These are phyloP conservation scores for Cudoniella acicularis DNA, from an alignment of 495 filamentous ascomycete genomes.

Conservation along the genomic window DNA sequence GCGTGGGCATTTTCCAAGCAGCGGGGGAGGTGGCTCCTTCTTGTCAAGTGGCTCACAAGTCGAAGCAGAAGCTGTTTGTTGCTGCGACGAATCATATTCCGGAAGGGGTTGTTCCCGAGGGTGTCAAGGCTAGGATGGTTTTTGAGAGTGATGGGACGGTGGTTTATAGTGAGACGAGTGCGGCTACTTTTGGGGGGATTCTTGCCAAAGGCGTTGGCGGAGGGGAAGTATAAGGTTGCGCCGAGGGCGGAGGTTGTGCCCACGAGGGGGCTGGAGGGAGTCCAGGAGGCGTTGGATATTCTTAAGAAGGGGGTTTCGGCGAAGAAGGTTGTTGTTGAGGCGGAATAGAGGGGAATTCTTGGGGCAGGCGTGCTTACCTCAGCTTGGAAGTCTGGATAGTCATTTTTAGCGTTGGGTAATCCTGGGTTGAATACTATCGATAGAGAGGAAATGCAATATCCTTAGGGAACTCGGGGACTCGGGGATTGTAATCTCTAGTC, in stretches of 20 bases:
- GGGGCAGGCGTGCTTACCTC: too few species aligned
- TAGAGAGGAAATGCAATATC: too few species aligned
- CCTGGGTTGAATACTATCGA: too few species aligned
- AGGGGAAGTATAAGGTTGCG: neutral
- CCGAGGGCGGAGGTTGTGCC: neutral
- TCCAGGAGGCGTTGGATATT: neutral
- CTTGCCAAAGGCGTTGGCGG: neutral
- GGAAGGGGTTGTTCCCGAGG: too few species aligned
- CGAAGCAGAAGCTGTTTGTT: too few species aligned
- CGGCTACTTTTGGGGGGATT: neutral
- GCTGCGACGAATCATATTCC: too few species aligned
- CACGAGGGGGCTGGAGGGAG: neutral
- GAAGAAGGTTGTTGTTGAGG: constrained; percentile 34
- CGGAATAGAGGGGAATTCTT: too few species aligned
- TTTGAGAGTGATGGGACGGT: neutral
- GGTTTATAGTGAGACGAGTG: neutral
- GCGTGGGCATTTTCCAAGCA: neutral
- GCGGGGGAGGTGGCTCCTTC: neutral
- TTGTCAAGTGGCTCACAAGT: too few species aligned
- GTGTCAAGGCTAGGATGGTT: neutral
- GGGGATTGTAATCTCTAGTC: too few species aligned
- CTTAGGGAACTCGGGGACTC: too few species aligned
- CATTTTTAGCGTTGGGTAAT: too few species aligned
- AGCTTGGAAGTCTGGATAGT: too few species aligned
- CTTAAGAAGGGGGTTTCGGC: constrained; percentile 31